Evolutionary conservation across 331 rosid genomes (phyloP), one percentile per base, ranked within the genome.

Genomic region (Malus hybrid): DNA sequence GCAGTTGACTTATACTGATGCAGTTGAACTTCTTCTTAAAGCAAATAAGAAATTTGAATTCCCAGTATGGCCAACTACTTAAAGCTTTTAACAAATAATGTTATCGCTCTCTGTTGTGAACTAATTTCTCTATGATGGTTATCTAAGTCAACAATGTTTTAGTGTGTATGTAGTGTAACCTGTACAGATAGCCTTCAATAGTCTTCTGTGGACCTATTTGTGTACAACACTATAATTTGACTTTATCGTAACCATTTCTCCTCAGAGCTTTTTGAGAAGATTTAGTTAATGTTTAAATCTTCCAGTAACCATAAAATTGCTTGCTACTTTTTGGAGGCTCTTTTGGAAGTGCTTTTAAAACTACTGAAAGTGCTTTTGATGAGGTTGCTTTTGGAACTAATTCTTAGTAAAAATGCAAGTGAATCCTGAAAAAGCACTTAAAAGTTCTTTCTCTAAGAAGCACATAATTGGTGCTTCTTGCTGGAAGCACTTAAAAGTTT

Each of bases 1-100:
- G 83, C 96, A 94, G 75, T 85, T 94, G 88, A 85, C 96, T 75
- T 92, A 92, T 85, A 94, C 96, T 20, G 95, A 94, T 79, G 99
- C 97, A 3, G 63, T 94, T 60, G 90, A 92, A 80, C 87, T 94
- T 75, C 96, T 94, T 79, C 83, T 86, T 33, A 87, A 70, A 79
- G 86, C 97, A 76, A 90, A 88, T 13, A 88, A 90, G 87, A 94
- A 94, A 81, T 94, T 94, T 83, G 99, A 94, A 88, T 94, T 81
- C 83, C 96, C 96, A 86, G 99, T 94, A 92, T 36, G 62, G 77
- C 60, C 54, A 74, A 33, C 59, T 68, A 22, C 44, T 82, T 32
- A 36, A 69, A 69, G 55, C 76, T 70, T 52, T 71, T n/a, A n/a
- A 32, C 36, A 70, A 44, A 22, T 48, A 39, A 16, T 71, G 77